These are phyloP conservation scores for Clarireedia hainanense DNA, from an alignment of 2,329 filamentous ascomycete species.

Conservation along the genomic window DNA sequence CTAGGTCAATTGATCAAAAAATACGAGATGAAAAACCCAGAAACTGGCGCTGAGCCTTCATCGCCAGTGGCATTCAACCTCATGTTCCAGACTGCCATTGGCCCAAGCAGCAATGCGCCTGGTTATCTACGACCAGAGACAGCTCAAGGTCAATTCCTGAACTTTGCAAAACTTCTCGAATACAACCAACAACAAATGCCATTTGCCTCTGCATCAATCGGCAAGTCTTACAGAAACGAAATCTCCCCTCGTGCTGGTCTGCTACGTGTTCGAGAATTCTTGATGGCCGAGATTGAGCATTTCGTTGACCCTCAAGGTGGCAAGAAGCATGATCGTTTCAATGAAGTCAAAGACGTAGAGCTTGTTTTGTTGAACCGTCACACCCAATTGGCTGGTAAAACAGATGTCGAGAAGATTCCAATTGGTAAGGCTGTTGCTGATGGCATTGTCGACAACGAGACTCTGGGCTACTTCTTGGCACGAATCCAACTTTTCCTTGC, in stretches of 20 bases:
- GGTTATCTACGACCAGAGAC: conserved; percentile 91
- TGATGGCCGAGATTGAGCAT: conserved; percentile 99
- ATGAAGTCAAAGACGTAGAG: conserved; percentile 76
- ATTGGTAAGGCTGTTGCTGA: conserved; percentile 81
- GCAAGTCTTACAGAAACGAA: conserved; percentile 97
- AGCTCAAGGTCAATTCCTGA: conserved; percentile 94
- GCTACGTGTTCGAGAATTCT: conserved; percentile 88
- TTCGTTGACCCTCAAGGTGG: conserved; percentile 90
- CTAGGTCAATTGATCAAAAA: conserved; percentile 84
- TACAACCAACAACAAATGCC: conserved; percentile 95
- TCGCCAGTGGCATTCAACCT: conserved; percentile 92
- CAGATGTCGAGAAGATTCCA: conserved; percentile 60
- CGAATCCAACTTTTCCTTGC: conserved; percentile 86
- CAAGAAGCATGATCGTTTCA: conserved; percentile 89
- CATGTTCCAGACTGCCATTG: conserved; percentile 96
- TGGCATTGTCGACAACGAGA: conserved; percentile 90
- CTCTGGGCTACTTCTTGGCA: conserved; percentile 92
- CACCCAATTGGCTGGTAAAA: conserved; percentile 81
- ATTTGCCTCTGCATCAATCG: conserved; percentile 93
- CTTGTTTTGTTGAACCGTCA: conserved; percentile 77
- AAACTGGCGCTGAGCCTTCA: conserved; percentile 66
- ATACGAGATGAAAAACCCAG: conserved; percentile 83
- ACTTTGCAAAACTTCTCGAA: conserved; percentile 92
- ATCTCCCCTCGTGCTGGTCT: conserved; percentile 91
- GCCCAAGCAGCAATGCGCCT: conserved; percentile 78